Conservation (phyloP, 345 rosid genomes). For the Zanthoxylum bungeanum region DNA sequence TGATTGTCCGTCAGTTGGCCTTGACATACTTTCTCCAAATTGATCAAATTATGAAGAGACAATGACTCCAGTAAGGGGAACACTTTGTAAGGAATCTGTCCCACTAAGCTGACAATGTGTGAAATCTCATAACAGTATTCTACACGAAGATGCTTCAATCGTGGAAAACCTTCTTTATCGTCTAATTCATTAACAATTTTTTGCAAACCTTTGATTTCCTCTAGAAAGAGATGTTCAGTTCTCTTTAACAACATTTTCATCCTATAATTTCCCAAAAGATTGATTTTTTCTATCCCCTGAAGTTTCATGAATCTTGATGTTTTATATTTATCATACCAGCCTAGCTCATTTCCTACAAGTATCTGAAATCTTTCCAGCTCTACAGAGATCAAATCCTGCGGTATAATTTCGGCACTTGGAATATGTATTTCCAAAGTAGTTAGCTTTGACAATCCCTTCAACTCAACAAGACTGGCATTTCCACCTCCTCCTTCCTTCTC, state of each 20-base stretch:
- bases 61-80: slow-evolving; percentile 8
- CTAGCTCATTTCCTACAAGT: background rate
- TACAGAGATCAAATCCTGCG: background rate
- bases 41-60: slow-evolving; percentile 9
- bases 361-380: background rate
- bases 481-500: slow-evolving; percentile 3
- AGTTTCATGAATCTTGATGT: slow-evolving; percentile 1
- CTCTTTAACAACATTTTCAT: slow-evolving; percentile 4
- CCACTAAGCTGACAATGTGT: no score
- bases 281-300: background rate
- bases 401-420: slow-evolving; percentile 6
- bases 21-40: slow-evolving; percentile 16
- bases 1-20: background rate
- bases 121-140: slow-evolving; percentile 4
- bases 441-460: slow-evolving; percentile 14
- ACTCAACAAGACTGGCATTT: slow-evolving; percentile 23
- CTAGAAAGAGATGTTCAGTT: slow-evolving; percentile 15
- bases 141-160: slow-evolving; percentile 16
- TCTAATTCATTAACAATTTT: slow-evolving; percentile 14
- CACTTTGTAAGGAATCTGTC: background rate
- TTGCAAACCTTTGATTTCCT: slow-evolving; percentile 3
- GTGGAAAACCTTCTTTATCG: slow-evolving; percentile 17
- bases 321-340: background rate
- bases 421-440: slow-evolving; percentile 8
- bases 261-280: background rate